A percentile compares a stretch with the other conserved stretches of the same genome.
Conservation (phyloP, 805 yeast species). For the Myxozyma vanderwaltii region DNA sequence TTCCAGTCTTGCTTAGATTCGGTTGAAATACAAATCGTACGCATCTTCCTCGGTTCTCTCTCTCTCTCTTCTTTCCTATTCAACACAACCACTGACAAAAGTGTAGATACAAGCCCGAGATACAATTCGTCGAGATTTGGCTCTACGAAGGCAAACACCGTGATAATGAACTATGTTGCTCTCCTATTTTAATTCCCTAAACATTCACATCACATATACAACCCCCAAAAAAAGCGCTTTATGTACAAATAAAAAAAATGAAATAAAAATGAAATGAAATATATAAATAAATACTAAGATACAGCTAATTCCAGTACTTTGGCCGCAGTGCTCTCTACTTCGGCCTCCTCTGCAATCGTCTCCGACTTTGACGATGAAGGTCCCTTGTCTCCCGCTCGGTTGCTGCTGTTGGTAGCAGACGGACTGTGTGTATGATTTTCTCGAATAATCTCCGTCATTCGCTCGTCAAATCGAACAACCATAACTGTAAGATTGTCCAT, state of each 20-base stretch:
- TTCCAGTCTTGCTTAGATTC: slow-evolving; percentile 25
- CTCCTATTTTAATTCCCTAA: too few species aligned
- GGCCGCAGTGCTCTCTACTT: slow-evolving; percentile 5
- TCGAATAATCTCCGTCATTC: slow-evolving; percentile 24
- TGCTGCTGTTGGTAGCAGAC: too few species aligned
- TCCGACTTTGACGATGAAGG: not conserved
- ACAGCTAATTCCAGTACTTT: slow-evolving; percentile 2
- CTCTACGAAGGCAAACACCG: not conserved
- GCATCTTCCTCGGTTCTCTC: not conserved
- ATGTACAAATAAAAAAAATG: not conserved
- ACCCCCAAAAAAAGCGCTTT: too few species aligned
- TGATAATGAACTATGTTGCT: too few species aligned
- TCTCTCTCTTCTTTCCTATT: too few species aligned
- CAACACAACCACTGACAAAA: too few species aligned
- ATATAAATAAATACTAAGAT: not conserved
- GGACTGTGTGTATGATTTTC: slow-evolving; percentile 6
- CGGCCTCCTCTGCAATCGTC: slow-evolving; percentile 5
- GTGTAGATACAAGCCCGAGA: slow-evolving; percentile 23
- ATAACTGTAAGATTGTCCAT: slow-evolving; percentile 92
- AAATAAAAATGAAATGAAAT: not conserved
- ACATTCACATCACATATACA: too few species aligned
- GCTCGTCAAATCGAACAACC: slow-evolving; percentile 56
- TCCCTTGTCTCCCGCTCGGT: not conserved
- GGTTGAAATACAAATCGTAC: slow-evolving; percentile 22
- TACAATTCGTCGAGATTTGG: slow-evolving; percentile 19